Evolutionary conservation across 78 protist genomes (phyloP).

Genomic region (Chrysochromulina tobinii): DNA sequence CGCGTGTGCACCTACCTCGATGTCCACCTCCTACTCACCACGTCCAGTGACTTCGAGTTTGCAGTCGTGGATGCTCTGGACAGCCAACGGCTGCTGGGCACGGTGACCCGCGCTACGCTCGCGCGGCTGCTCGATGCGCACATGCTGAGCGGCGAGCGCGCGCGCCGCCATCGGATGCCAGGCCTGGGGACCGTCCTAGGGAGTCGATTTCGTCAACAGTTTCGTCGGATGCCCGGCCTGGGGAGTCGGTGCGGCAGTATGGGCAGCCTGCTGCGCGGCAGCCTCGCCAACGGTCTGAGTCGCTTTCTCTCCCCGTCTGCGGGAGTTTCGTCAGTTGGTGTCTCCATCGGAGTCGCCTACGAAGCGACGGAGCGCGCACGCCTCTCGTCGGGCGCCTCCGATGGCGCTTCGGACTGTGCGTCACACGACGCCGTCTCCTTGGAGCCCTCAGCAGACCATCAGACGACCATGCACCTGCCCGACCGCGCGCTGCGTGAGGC

Average conservation of each 20-base stretch:
- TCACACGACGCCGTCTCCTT: too few relatives aligned
- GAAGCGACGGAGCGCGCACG: too few relatives aligned
- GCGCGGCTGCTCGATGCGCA: neutral
- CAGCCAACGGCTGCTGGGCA: neutral
- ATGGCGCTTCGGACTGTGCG: too few relatives aligned
- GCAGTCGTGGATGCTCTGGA: neutral
- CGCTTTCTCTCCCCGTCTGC: too few relatives aligned
- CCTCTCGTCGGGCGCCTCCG: too few relatives aligned
- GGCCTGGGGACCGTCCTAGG: neutral
- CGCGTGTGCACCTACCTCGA: neutral
- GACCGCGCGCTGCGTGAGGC: too few relatives aligned
- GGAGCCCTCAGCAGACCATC: too few relatives aligned
- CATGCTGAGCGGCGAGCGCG: neutral
- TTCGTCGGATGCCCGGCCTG: neutral
- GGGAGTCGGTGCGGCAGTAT: neutral
- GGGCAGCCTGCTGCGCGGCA: neutral
- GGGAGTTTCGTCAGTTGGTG: too few relatives aligned
- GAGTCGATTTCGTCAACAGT: neutral
- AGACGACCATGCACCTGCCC: too few relatives aligned
- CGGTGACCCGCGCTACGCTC: neutral
- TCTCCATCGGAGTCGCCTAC: too few relatives aligned
- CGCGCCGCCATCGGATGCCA: neutral
- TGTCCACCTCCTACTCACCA: neutral
- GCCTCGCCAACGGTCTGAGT: too few relatives aligned
- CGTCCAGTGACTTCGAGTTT: neutral